These are phyloP conservation scores for Furcasterigmium furcatum DNA, from an alignment of 2,329 filamentous ascomycete genomes.

Conservation along the genomic window DNA sequence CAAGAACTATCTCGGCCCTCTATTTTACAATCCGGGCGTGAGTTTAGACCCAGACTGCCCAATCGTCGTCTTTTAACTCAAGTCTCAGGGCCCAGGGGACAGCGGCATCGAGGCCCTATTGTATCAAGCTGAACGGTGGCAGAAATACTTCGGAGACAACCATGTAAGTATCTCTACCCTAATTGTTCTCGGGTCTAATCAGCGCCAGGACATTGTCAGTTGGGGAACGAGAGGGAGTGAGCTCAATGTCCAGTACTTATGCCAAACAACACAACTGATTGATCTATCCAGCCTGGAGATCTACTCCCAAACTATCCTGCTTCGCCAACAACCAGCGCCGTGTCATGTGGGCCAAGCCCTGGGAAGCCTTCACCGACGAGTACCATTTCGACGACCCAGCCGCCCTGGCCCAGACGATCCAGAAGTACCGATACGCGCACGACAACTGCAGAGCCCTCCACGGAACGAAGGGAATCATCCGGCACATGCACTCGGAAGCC, in stretches of 20 bases:
- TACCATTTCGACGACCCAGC: slow-evolving; percentile 26
- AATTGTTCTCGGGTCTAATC: too few species aligned
- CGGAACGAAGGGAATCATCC: slow-evolving; percentile 28
- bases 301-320: slow-evolving; percentile 29
- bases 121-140: not conserved
- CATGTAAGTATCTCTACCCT: not conserved
- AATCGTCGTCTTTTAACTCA: too few species aligned
- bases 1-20: not conserved
- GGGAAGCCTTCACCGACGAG: slow-evolving; percentile 39
- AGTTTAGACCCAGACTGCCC: not conserved
- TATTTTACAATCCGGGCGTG: not conserved
- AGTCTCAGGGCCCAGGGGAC: not conserved
- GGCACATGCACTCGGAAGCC: slow-evolving; percentile 37
- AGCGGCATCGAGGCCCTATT: not conserved
- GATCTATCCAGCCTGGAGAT: too few species aligned
- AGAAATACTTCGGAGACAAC: not conserved
- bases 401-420: slow-evolving; percentile 39
- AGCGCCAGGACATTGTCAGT: too few species aligned
- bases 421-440: slow-evolving; percentile 34
- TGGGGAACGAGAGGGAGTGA: too few species aligned
- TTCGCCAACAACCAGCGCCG: slow-evolving; percentile 39
- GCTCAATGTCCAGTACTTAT: too few species aligned
- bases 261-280: too few species aligned
- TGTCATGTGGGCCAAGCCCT: slow-evolving; percentile 38
- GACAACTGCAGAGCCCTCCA: slow-evolving; percentile 35